Evolutionary conservation across 768 basidiomycete species (phyloP).

Genomic region (Leccinum fibrillosum): DNA sequence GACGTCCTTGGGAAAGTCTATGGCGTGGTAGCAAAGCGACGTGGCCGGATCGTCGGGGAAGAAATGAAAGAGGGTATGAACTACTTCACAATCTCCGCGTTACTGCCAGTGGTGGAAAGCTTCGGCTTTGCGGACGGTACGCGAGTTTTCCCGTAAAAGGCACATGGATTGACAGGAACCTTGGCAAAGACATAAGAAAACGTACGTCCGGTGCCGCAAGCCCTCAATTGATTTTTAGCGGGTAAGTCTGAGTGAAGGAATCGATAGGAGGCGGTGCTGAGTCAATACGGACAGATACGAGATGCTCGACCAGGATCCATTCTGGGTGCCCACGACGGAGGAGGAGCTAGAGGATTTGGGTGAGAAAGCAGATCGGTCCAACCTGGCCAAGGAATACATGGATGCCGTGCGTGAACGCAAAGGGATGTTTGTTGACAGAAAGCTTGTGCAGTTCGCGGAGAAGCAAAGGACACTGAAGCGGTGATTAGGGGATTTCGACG

Average conservation of each 20-base stretch:
- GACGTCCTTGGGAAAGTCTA: constrained; percentile 98
- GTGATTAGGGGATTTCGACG: constrained; percentile 23
- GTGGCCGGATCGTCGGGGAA: constrained; percentile 91
- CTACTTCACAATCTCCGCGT: constrained; percentile 88
- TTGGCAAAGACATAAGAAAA: constrained; percentile 80
- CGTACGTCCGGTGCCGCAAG: constrained; percentile 96
- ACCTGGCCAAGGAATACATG: constrained; percentile 93
- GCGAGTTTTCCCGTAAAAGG: neutral
- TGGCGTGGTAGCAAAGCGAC: constrained; percentile 86
- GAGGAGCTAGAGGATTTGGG: constrained; percentile 97
- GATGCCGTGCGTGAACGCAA: constrained; percentile 88
- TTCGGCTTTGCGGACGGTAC: constrained; percentile 98
- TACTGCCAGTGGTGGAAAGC: constrained; percentile 94
- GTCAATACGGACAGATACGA: constrained; percentile 63
- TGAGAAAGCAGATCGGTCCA: constrained; percentile 90
- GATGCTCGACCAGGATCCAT: constrained; percentile 89
- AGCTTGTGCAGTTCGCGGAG: constrained; percentile 94
- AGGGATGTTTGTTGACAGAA: constrained; percentile 92
- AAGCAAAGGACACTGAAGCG: constrained; percentile 89
- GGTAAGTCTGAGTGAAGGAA: constrained; percentile 45
- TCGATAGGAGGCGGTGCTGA: constrained; percentile 12
- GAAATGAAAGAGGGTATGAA: constrained; percentile 98
- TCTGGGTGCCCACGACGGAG: constrained; percentile 97
- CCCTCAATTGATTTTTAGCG: constrained; percentile 95
- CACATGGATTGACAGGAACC: constrained; percentile 7